Evolutionary conservation across 1,284 basidiomycete genomes (phyloP), one percentile per base, ranked within the genome.

Genomic region (Puccinia hordei): DNA sequence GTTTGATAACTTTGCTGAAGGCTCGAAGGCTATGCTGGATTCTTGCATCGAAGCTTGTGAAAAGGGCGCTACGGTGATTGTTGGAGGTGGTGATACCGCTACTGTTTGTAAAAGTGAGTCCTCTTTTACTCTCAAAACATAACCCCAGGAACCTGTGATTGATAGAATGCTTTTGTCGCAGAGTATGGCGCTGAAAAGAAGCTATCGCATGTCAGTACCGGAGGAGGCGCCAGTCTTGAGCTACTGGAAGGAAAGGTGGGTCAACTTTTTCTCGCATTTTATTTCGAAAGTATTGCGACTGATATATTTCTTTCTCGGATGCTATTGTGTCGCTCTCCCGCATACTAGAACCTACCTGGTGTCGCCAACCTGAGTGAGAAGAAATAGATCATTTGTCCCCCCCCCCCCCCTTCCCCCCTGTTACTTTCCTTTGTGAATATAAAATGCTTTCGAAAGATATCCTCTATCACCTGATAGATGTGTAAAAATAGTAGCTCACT

Each of bases 171-270:
- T 46, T 24, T 30, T 19, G 27, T 69, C 24, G 4, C 63, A 83
- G 82, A 85, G 79, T 85, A 83, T 78, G 90, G 95, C 83, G 90
- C 93, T 84, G 97, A 99, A 87, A 91, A 92, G 84, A 91, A 93
- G 86, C 89, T 99, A 83, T 95, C 92, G 87, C 96, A 99, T 87
- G 94, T 98, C 85, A 94, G 92, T 84, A 99, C 96, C 61, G 96
- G 97, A 83, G 97, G 97, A 83, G 96, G 96, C 83, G 96, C 96
- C 65, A 93, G 91, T 85, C 90, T 99, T 82, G 95, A 98, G 87
- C 90, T 98, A 73, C 89, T 98, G 82, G 95, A 98, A 88, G 96
- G 96, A 87, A 98, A 98, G 90, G 93, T 92, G 83, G 84, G 88
- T 83, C 33, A 24, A 22, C 3, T 51, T 44, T 53, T 35, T n/a